These are phyloP conservation scores for Boeremia exigua DNA, from an alignment of 2,329 filamentous ascomycete genomes.

Conservation along the genomic window DNA sequence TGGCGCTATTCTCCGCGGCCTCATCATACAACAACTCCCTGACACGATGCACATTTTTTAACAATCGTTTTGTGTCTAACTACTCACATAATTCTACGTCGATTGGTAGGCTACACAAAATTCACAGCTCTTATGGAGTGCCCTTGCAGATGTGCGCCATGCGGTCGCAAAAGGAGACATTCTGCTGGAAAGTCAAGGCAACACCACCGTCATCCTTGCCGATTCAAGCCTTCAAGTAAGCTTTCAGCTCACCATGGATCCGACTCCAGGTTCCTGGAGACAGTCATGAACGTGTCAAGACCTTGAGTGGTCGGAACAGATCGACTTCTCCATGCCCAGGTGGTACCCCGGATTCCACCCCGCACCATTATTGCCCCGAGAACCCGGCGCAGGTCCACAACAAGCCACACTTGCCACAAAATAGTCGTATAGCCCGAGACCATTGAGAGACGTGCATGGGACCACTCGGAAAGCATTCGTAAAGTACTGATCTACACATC, in stretches of 20 bases:
- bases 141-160: too few species aligned
- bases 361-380: conserved; percentile 24
- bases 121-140: too few species aligned
- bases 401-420: conserved; percentile 6
- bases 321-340: neutral
- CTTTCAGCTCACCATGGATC: conserved; percentile 1
- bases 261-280: neutral
- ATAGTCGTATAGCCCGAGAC: neutral
- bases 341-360: conserved; percentile 16
- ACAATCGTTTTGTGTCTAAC: too few species aligned
- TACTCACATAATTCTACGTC: neutral
- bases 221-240: neutral
- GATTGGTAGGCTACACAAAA: neutral
- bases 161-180: neutral
- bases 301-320: neutral
- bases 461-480: neutral
- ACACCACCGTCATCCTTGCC: neutral
- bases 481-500: neutral
- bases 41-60: neutral
- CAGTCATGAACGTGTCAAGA: neutral
- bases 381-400: conserved; percentile 19
- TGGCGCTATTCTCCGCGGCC: neutral
- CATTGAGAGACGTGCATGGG: neutral
- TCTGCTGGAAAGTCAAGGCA: neutral
- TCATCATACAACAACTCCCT: neutral